phyloP scores from a whole-genome alignment of 164 flowering plant genomes.

The Echeveria elegans region DNA sequence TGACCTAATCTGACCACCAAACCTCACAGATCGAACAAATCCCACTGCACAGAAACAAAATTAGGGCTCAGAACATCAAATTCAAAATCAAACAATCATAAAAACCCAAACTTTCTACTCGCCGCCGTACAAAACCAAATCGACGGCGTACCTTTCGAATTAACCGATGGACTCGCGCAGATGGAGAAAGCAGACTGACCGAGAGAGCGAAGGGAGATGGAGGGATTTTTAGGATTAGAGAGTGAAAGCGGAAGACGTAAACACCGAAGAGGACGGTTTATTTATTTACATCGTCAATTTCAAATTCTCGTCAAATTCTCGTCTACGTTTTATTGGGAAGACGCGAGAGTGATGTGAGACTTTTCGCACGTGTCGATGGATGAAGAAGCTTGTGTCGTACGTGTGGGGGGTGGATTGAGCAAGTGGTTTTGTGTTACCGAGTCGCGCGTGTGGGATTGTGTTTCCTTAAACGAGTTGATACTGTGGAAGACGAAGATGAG shows the following conservation, averaged over 20 bases:
- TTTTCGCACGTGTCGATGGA: background rate
- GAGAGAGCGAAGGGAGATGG: background rate
- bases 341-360: background rate
- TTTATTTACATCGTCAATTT: no score
- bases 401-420: background rate
- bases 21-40: conserved; percentile 3
- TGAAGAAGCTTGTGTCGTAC: background rate
- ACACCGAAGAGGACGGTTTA: background rate
- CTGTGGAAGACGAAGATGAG: background rate
- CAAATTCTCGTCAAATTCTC: background rate
- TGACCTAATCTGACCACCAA: background rate
- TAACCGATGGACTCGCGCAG: background rate
- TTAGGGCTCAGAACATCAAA: conserved; percentile 10
- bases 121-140: background rate
- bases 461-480: background rate
- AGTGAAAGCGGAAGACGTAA: background rate
- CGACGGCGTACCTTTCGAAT: background rate
- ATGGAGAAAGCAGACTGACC: background rate
- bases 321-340: background rate
- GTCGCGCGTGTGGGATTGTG: background rate
- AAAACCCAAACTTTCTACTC: background rate
- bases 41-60: conserved; percentile 8
- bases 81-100: background rate
- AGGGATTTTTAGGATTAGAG: background rate
- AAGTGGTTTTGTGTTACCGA: background rate